These are phyloP conservation scores for Heteromeles arbutifolia DNA, from an alignment of 306 rosid genomes.

Conservation along the genomic window DNA sequence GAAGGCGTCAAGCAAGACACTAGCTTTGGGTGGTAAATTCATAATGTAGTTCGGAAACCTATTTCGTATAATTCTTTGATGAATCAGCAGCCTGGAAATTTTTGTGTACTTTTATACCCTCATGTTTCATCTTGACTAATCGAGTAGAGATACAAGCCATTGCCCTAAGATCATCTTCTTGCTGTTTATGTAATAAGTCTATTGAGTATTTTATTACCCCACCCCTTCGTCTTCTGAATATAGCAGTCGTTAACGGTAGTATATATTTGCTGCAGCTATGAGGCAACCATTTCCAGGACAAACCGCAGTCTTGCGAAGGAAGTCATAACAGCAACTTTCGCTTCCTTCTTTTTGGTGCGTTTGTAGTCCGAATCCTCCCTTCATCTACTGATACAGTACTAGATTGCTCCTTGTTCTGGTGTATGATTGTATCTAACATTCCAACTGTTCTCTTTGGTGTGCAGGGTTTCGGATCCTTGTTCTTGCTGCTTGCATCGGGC, in stretches of 20 bases:
- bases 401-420: not conserved
- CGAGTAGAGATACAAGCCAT: not conserved
- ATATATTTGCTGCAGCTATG: conserved; percentile 51
- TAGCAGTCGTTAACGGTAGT: not conserved
- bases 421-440: not conserved
- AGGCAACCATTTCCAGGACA: conserved; percentile 77
- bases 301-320: conserved; percentile 80
- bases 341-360: conserved; percentile 74
- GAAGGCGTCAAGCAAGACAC: not conserved
- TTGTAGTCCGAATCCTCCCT: not conserved
- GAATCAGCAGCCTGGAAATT: not conserved
- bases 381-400: no score
- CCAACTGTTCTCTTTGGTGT: not conserved
- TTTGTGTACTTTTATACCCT: not conserved
- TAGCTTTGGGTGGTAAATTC: not conserved
- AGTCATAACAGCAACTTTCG: conserved; percentile 70
- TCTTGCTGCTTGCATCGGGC: conserved; percentile 84
- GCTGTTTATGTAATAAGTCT: not conserved
- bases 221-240: not conserved
- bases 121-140: not conserved
- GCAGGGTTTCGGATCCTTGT: conserved; percentile 73
- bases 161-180: not conserved
- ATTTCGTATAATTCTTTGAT: not conserved
- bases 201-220: no score
- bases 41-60: not conserved